Base-by-base conservation (phyloP, 2,329 filamentous ascomycete genomes). In the Endothia cerciana region DNA sequence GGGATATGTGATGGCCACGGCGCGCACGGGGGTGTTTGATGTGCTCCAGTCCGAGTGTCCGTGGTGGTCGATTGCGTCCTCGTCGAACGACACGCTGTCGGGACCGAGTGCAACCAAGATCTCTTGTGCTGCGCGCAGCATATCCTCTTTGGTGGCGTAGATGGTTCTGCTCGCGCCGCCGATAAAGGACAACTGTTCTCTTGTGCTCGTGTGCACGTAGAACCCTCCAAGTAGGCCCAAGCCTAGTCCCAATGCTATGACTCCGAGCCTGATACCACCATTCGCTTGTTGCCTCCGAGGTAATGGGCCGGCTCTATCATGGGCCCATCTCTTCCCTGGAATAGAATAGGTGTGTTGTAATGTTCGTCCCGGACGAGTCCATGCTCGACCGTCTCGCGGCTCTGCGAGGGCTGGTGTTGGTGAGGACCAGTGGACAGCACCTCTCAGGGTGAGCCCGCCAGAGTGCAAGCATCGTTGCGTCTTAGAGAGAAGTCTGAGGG, bases 1-100 rank as follows among this genome's bases (percentile, higher is more conserved):
- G 0, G 90, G 90, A 68, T 89, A 89, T 2, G 86, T 86, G 10
- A 92, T 82, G 0, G 89, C 88, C 6, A 89, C 83, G 0, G 89
- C 88, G 1, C 89, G 79, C 25, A 81, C 82, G 38, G 87, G 81
- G 36, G 87, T 85, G 72, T 92, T 91, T 71, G 89, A 84, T 0
- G 87, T 86, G 0, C 88, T 90, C 88, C 88, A 91, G 73, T 91
- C 89, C 0, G 89, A 91, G 74, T 86, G 88, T 17, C 89, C 88
- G 72, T 92, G 89, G 56, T 80, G 77, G 25, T 86, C 83, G 2
- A 91, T 77, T 55, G 88, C 87, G 51, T 89, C 87, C 53, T 85
- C 80, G 71, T 92, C 89, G 15, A 85, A 87, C 71, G 82, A 88
- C 59, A 92, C 84, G 1, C 82, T 76, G 62, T 89, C 87, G 47